phyloP scores from a whole-genome alignment of 2,329 filamentous ascomycete genomes.

The Pseudocercospora pini-densiflorae region DNA sequence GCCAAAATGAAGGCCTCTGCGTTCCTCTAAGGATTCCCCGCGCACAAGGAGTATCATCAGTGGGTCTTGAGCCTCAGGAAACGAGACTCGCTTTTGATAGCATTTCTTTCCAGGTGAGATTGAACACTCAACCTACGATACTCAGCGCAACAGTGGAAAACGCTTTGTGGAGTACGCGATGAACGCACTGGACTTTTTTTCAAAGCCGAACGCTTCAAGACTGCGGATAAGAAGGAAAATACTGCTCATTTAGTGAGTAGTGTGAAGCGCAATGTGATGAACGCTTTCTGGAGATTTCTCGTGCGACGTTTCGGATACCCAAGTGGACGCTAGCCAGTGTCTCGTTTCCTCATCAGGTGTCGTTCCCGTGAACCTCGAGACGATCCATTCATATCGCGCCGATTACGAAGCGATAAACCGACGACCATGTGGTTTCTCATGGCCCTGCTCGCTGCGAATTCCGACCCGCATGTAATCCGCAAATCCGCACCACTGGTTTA shows the following conservation, averaged over 20 bases:
- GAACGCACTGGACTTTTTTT: conserved; percentile 51
- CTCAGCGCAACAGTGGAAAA: conserved; percentile 51
- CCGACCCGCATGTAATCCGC: neutral
- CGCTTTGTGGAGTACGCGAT: conserved; percentile 56
- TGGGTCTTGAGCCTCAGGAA: conserved; percentile 58
- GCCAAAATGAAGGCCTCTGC: conserved; percentile 46
- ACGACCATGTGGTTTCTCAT: neutral
- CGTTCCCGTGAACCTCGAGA: neutral
- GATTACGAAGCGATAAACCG: neutral
- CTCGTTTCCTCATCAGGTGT: neutral
- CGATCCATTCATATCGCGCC: neutral
- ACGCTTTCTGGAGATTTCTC: neutral
- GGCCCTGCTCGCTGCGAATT: neutral
- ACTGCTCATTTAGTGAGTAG: neutral
- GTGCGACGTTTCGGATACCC: neutral
- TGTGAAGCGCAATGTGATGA: neutral
- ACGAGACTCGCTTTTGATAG: conserved; percentile 57
- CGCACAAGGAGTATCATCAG: conserved; percentile 62
- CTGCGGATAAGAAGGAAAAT: conserved; percentile 17
- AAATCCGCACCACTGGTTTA: neutral
- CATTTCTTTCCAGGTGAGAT: conserved; percentile 65
- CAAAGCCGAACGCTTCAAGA: conserved; percentile 53
- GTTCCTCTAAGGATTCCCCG: conserved; percentile 38
- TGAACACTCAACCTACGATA: conserved; percentile 55
- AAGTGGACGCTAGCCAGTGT: neutral